Evolutionary conservation across 495 filamentous ascomycete genomes (phyloP), one percentile per base, ranked within the genome.

Genomic region (Penicillium diatomitis): DNA sequence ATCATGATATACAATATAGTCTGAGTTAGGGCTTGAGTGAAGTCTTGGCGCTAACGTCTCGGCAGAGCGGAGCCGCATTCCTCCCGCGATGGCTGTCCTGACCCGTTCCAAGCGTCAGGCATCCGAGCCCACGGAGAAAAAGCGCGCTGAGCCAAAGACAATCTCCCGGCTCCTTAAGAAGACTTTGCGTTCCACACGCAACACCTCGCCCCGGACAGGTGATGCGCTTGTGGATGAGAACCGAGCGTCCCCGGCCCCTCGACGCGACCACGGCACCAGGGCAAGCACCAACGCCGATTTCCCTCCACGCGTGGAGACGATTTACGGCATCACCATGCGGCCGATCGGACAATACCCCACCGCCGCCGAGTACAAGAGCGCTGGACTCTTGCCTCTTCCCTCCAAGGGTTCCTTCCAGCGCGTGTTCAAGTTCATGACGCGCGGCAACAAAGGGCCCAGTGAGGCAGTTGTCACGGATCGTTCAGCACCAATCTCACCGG

Each of bases 291-390:
- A 41, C 34, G 45, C 47, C 44, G 38, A 44, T 41, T 35, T 46
- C 52, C 29, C 41, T 43, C 53, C 48, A 31, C 31, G 32, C 20
- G 20, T 20, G 46, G 41, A 48, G 41, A 53, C 38, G n/a, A 9
- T 37, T 32, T 28, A 10, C 30, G 39, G 41, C 40, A 36, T 12
- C 11, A 58, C 49, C 47, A 62, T 62, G 60, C 57, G 46, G 52
- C 60, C 60, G 49, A 55, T 62, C 27, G 60, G 60, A 29, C 39
- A 60, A 41, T 62, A 60, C 40, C 60, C 60, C 33, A 57, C 60
- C 33, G 29, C 10, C 10, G 54, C 51, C 28, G 60, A 62, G 39
- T 62, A 62, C 42, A 54, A 54, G 33, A 50, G 46, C 39, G 60
- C 47, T 10, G 57, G 54, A 12, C 47, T 20, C 20, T 20, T 62